Percentiles rank a stretch among this genome's conserved stretches.
These are phyloP conservation scores for Psidium friedrichsthalianum DNA, from an alignment of 345 rosid species.

Conservation along the genomic window DNA sequence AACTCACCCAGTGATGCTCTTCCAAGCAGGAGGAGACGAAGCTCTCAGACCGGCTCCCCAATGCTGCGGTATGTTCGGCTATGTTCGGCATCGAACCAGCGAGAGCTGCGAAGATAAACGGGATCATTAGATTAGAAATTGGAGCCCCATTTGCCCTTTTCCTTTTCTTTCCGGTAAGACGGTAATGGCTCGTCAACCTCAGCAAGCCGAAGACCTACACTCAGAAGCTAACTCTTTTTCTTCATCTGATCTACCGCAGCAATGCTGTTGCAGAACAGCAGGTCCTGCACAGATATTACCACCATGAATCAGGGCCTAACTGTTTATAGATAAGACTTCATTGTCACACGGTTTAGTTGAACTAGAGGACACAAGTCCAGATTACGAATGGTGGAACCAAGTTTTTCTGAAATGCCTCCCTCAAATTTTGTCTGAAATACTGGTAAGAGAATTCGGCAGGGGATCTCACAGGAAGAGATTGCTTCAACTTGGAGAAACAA, in stretches of 20 bases:
- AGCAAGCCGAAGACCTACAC: neutral
- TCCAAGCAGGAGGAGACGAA: neutral
- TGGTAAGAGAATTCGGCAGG: neutral
- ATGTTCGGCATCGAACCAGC: neutral
- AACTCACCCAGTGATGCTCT: neutral
- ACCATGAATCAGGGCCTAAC: neutral
- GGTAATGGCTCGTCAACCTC: neutral
- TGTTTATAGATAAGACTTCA: neutral
- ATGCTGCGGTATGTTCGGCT: neutral
- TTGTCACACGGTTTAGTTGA: neutral
- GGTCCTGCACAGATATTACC: neutral
- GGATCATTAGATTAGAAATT: neutral
- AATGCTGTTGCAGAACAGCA: neutral
- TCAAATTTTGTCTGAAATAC: neutral
- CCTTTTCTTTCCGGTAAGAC: neutral
- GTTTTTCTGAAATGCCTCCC: neutral
- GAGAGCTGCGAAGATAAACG: neutral
- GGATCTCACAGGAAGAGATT: neutral
- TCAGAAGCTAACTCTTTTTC: neutral
- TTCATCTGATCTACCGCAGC: neutral
- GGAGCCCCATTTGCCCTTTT: neutral
- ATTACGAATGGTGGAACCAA: neutral
- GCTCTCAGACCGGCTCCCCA: neutral
- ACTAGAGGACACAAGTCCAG: neutral
- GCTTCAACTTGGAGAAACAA: neutral